A percentile compares a stretch with the other conserved stretches of the same genome.
Conservation (phyloP, 768 basidiomycete species). For the Scleroderma bovista region DNA sequence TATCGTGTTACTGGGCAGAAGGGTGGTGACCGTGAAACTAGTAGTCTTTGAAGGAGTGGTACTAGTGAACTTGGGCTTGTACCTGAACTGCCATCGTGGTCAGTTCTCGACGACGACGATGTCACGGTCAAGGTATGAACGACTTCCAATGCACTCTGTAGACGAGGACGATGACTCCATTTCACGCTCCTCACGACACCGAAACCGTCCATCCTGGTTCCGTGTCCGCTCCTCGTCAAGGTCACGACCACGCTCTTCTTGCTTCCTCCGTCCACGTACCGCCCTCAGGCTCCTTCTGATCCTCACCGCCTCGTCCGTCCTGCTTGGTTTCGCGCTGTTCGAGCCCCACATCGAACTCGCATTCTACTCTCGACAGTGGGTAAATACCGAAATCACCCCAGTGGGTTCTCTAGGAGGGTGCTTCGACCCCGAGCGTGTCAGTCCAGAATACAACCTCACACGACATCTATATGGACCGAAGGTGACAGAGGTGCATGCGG, state of each 20-base stretch:
- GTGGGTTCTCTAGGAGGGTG: conserved; percentile 66
- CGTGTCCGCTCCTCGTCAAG: conserved; percentile 16
- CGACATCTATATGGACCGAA: conserved; percentile 59
- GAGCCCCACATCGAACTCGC: conserved; percentile 85
- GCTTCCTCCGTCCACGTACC: conserved; percentile 28
- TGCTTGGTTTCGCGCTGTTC: conserved; percentile 53
- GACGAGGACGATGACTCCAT: background rate
- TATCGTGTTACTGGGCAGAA: too few relatives aligned
- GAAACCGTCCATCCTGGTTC: conserved; percentile 15
- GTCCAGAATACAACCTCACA: conserved; percentile 63
- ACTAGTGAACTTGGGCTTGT: too few relatives aligned
- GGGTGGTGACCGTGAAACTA: too few relatives aligned
- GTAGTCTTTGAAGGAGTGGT: too few relatives aligned
- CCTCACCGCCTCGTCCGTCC: conserved; percentile 30
- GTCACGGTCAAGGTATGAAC: conserved; percentile 41
- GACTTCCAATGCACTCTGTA: conserved; percentile 45
- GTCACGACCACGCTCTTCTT: conserved; percentile 22
- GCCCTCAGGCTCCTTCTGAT: conserved; percentile 44
- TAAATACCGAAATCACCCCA: conserved; percentile 63
- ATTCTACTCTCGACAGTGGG: conserved; percentile 74
- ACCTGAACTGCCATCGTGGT: too few relatives aligned
- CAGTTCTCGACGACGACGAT: conserved; percentile 11
- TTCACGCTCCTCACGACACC: conserved; percentile 24
- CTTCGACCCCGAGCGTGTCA: conserved; percentile 57
- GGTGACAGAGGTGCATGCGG: conserved; percentile 70